Base-by-base conservation (phyloP, 768 basidiomycete species). In the Termitomyces sp. region DNA sequence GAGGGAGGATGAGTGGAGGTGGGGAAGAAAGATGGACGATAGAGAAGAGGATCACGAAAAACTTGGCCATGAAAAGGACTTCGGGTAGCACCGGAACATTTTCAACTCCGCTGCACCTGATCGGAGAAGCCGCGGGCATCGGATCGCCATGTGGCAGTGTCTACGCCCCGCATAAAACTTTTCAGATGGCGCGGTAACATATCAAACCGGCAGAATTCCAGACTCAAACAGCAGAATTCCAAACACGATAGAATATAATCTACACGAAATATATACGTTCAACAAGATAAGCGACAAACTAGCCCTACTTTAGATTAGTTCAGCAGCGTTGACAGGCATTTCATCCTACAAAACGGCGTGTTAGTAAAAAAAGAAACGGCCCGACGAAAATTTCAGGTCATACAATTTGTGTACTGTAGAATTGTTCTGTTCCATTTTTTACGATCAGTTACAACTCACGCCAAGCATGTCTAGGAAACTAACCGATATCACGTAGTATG, bases 261-360 rank as follows among this genome's bases (percentile, higher is more conserved):
- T 57, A 58, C 58, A 62, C 48, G 50, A 62, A 53, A 51, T 48
- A 61, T 62, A 62, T 62, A 62, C 44, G 60, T 42, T 53, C 53
- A 55, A 60, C 50, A 56, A 43, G 46, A 58, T 58, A 58, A 55
- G 55, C 44, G 35, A 57, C 50, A 41, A 35, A 37, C 9, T 26
- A n/a, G 26, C 43, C 15, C 35, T 11, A 37, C 26, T 50, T 80
- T 81, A 97, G 67, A 98, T 96, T 59, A 97, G 85, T 71, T 98
- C 95, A 46, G 95, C 95, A 57, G 96, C 95, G 71, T 98, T 97
- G 59, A 97, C 90, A 6, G 92, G 95, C 95, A 98, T 98, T 80
- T 98, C 96, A 67, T 97, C 94, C 89, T 97, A 58, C 52, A 63
- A 61, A 38, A 57, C 52, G 54, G 50, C 37, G 6, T 35, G 53